Conservation (phyloP, 345 rosid species). For the Gossypium herbaceum region DNA sequence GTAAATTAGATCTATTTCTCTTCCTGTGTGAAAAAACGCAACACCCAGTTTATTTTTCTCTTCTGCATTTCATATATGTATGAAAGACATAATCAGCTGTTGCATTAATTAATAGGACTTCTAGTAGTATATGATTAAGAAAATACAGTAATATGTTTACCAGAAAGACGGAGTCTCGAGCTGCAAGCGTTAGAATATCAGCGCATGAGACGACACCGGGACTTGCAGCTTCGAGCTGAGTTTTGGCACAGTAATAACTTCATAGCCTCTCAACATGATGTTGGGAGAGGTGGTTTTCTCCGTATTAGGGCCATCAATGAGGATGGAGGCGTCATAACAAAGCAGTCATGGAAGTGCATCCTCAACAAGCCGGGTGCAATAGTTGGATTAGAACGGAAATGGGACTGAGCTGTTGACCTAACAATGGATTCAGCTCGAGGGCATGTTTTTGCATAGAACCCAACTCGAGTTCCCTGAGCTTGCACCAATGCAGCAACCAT, state of each 20-base stretch:
- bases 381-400: constrained; percentile 27
- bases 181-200: constrained; percentile 46
- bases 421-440: constrained; percentile 38
- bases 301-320: constrained; percentile 33
- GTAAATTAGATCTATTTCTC: too few species aligned
- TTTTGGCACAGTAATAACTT: constrained; percentile 49
- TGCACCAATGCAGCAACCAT: not conserved
- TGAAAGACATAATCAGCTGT: not conserved
- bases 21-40: too few species aligned
- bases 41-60: constrained; percentile 24
- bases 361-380: constrained; percentile 46
- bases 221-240: constrained; percentile 41
- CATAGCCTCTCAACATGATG: constrained; percentile 33
- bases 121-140: not conserved
- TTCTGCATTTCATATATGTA: constrained; percentile 19
- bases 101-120: not conserved
- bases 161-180: constrained; percentile 44
- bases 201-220: constrained; percentile 56
- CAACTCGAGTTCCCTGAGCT: constrained; percentile 23
- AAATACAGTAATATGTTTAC: not conserved
- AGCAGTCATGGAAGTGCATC: constrained; percentile 53
- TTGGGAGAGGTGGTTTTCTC: constrained; percentile 39
- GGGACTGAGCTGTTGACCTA: constrained; percentile 29
- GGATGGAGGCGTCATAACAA: constrained; percentile 54
- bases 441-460: constrained; percentile 43